These are phyloP conservation scores for Trametes cinnabarina DNA, from an alignment of 768 basidiomycete species.

Conservation along the genomic window DNA sequence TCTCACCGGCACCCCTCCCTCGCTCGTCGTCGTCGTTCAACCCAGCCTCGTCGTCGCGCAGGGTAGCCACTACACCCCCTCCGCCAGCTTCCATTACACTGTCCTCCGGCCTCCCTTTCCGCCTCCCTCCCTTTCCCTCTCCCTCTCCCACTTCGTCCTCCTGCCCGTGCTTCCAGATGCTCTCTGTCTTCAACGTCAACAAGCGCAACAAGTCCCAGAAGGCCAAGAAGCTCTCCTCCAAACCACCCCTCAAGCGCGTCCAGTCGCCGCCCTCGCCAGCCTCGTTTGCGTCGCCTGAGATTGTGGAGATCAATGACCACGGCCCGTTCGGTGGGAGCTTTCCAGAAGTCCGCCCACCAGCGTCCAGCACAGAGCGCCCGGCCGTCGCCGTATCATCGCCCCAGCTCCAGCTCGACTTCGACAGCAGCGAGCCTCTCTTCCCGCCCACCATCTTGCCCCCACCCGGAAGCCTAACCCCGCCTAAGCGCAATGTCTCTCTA, in stretches of 20 bases:
- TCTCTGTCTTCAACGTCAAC: conserved; percentile 24
- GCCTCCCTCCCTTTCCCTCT: too few relatives aligned
- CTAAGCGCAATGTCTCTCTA: conserved; percentile 24
- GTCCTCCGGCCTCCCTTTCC: conserved; percentile 3
- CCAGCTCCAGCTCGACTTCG: conserved; percentile 25
- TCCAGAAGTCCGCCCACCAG: conserved; percentile 2
- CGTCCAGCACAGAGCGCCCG: conserved; percentile 6
- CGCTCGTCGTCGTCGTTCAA: background rate
- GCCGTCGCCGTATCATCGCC: conserved; percentile 14
- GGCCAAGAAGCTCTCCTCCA: conserved; percentile 22
- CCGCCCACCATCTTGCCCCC: conserved; percentile 15
- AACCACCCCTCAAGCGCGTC: conserved; percentile 17
- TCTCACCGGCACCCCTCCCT: background rate
- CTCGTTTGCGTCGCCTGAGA: conserved; percentile 28
- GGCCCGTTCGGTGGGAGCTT: conserved; percentile 7
- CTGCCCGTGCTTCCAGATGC: conserved; percentile 7
- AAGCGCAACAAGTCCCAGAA: conserved; percentile 22
- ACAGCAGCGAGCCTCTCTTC: conserved; percentile 18
- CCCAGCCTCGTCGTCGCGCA: background rate
- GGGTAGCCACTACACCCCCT: background rate
- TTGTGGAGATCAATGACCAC: conserved; percentile 24
- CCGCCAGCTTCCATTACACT: background rate
- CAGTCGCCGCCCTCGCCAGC: conserved; percentile 28
- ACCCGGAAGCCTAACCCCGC: conserved; percentile 16
- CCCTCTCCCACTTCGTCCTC: background rate